Evolutionary conservation across 2,329 filamentous ascomycete genomes (phyloP), one percentile per base, ranked within the genome.

Genomic region (Metarhizium guizhouense): DNA sequence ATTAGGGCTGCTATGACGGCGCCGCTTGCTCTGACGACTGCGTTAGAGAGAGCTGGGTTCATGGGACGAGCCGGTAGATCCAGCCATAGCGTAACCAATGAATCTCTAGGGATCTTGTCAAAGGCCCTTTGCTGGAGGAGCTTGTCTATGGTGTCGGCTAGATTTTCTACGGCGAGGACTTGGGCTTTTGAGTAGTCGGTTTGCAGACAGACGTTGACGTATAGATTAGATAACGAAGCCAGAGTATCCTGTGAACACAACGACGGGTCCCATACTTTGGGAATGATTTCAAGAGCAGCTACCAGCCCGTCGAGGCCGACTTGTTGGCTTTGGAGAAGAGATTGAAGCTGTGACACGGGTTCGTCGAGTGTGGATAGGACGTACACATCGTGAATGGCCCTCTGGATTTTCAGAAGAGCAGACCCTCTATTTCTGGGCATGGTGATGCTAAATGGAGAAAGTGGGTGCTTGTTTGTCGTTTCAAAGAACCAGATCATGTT

Each of bases 31-130:
- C 76, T 71, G 56, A 81, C 68, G 20, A 79, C 67, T 3, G 78
- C 76, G 54, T 82, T 76, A 4, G 73, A 73, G 8, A 83, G 69
- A 18, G 71, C 69, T 4, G 79, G 77, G 59, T 74, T 80, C 60
- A 78, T 67, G 2, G 70, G 61, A 20, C 71, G 70, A 3, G 62
- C 58, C 2, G 69, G 64, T 10, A 77, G 61, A 10, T 66, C 65
- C 2, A 60, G 59, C 77, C 78, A 80, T 13, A 80, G 62, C 11
- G 63, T 56, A 3, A 65, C 59, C 32, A 81, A 66, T 0, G 64
- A 61, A 4, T 63, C 59, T 1, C 65, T 52, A 2, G 74, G 70
- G 5, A 79, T 58, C 11, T 61, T 54, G 2, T 60, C 58, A 2
- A 68, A 32, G 1, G 60, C 61, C 1, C 55, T 61, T 0, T 63